phyloP scores from a whole-genome alignment of 768 basidiomycete genomes.

The Rhizopogon sp. region DNA sequence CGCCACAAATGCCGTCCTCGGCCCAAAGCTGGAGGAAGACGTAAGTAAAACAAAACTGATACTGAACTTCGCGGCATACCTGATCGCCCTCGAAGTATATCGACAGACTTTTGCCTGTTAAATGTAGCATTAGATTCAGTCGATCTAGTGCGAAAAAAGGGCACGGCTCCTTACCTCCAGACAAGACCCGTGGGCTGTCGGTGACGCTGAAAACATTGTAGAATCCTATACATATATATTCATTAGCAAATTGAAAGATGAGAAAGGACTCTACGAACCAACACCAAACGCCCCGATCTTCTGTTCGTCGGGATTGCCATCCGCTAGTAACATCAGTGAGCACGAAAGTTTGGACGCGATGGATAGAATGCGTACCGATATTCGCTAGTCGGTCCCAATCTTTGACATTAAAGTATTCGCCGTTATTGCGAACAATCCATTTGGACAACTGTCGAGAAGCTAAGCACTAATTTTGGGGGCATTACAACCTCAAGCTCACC shows the following conservation, averaged over 20 bases:
- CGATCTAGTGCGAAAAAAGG: not conserved
- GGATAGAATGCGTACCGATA: slow-evolving; percentile 24
- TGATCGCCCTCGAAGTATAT: slow-evolving; percentile 6
- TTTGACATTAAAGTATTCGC: slow-evolving; percentile 37
- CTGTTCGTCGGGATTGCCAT: slow-evolving; percentile 48
- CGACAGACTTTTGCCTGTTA: not conserved
- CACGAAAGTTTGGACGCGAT: not conserved
- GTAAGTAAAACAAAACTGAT: not conserved
- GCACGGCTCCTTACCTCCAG: slow-evolving; percentile 10
- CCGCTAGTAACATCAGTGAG: slow-evolving; percentile 24
- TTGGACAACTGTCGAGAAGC: slow-evolving; percentile 23
- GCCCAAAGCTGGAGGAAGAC: not conserved
- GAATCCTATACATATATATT: slow-evolving; percentile 8
- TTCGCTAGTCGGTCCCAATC: slow-evolving; percentile 46
- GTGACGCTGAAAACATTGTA: slow-evolving; percentile 25
- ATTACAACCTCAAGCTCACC: not conserved
- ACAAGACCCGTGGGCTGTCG: slow-evolving; percentile 20
- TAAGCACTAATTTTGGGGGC: not conserved
- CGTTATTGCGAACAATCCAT: slow-evolving; percentile 44
- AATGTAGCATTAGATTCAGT: not conserved
- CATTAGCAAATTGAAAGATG: not conserved
- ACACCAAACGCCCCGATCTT: slow-evolving; percentile 46
- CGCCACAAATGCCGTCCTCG: not conserved
- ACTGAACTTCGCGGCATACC: slow-evolving; percentile 1
- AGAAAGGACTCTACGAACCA: slow-evolving; percentile 8